phyloP scores from a whole-genome alignment of 805 yeast species.

The Sugiyamaella mastotermitis region DNA sequence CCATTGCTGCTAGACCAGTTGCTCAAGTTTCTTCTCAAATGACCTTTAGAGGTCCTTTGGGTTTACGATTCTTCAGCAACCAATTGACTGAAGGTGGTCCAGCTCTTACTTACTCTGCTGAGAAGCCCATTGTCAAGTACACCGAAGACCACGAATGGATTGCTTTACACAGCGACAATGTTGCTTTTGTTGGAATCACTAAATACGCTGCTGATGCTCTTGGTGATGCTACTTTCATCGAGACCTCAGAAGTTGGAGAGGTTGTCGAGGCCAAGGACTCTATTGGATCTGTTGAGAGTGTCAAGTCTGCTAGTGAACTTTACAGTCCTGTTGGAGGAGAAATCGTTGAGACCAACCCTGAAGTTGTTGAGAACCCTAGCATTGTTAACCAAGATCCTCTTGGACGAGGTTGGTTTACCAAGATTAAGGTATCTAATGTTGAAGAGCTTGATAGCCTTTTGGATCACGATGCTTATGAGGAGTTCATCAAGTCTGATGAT shows the following conservation, averaged over 20 bases:
- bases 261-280: slow-evolving; percentile 66
- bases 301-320: slow-evolving; percentile 89
- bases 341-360: slow-evolving; percentile 63
- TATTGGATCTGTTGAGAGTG: slow-evolving; percentile 90
- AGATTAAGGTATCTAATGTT: slow-evolving; percentile 52
- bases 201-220: slow-evolving; percentile 92
- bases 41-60: too few relatives aligned
- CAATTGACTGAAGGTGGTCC: slow-evolving; percentile 24
- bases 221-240: slow-evolving; percentile 94
- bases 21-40: background rate
- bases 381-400: slow-evolving; percentile 82
- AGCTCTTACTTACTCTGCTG: slow-evolving; percentile 25
- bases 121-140: slow-evolving; percentile 37
- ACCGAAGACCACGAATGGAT: slow-evolving; percentile 95
- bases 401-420: slow-evolving; percentile 92
- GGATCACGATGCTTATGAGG: slow-evolving; percentile 29
- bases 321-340: slow-evolving; percentile 82
- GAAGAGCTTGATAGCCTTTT: slow-evolving; percentile 26
- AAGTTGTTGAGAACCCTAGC: slow-evolving; percentile 63
- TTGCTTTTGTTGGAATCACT: slow-evolving; percentile 80
- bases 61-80: slow-evolving; percentile 17
- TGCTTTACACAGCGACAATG: slow-evolving; percentile 74
- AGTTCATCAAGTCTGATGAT: slow-evolving; percentile 22
- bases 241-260: slow-evolving; percentile 71
- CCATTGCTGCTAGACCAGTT: slow-evolving; percentile 2